Evolutionary conservation across 257 asterid species (phyloP).

Genomic region (Nicotiana undulata): DNA sequence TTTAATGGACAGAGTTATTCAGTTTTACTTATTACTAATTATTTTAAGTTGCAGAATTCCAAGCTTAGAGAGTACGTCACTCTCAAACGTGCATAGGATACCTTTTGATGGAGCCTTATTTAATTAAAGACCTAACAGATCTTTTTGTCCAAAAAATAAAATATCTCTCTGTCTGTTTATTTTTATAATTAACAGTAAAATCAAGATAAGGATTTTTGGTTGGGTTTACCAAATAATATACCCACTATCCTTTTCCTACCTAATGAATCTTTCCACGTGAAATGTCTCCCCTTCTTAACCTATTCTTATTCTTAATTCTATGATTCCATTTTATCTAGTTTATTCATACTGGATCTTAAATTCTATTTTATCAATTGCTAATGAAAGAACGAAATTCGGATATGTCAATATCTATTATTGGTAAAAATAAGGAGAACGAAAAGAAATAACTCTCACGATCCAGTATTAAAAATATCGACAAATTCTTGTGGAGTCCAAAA

Average conservation of each 20-base stretch:
- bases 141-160: conserved; percentile 1
- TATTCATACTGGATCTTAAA: too few species aligned
- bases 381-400: background rate
- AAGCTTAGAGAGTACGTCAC: background rate
- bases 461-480: background rate
- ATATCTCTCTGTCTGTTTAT: conserved; percentile 13
- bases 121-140: conserved; percentile 28
- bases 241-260: background rate
- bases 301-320: background rate
- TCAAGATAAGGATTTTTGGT: conserved; percentile 8
- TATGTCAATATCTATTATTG: background rate
- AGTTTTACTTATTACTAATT: too few species aligned
- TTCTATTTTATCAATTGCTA: background rate
- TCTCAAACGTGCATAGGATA: conserved; percentile 35
- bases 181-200: conserved; percentile 3
- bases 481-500: too few species aligned
- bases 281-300: conserved; percentile 8
- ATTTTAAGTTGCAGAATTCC: too few species aligned
- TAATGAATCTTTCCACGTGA: conserved; percentile 32
- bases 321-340: too few species aligned
- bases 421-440: background rate
- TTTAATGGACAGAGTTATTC: too few species aligned
- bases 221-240: conserved; percentile 26
- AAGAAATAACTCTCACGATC: background rate
- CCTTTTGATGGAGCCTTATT: conserved; percentile 21